These are phyloP conservation scores for Cladophialophora psammophila DNA, from an alignment of 2,329 filamentous ascomycete genomes.

Conservation along the genomic window DNA sequence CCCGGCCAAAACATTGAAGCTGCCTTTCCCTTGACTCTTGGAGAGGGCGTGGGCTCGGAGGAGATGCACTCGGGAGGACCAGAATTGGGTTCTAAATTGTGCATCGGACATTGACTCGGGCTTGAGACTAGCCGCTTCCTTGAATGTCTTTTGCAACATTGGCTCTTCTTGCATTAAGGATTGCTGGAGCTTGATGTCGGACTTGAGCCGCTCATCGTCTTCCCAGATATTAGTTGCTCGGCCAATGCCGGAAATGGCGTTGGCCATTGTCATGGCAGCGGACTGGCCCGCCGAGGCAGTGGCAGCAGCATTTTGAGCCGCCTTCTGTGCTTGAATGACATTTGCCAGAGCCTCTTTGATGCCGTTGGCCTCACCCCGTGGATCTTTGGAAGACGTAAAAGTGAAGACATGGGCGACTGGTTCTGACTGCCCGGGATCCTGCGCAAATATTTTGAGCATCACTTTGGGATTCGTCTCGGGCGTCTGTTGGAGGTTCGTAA, in stretches of 20 bases:
- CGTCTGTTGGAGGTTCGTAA: conserved; percentile 95
- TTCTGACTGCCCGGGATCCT: conserved; percentile 65
- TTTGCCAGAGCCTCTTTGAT: conserved; percentile 83
- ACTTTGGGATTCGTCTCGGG: conserved; percentile 87
- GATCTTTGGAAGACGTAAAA: conserved; percentile 79
- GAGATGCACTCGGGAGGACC: conserved; percentile 85
- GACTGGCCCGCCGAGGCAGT: conserved; percentile 56
- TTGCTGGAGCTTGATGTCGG: conserved; percentile 82
- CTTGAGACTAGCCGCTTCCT: conserved; percentile 82
- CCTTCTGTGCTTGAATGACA: conserved; percentile 75
- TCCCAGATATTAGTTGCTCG: conserved; percentile 70
- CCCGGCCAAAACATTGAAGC: conserved; percentile 91
- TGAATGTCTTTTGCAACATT: conserved; percentile 80
- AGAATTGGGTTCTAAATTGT: conserved; percentile 91
- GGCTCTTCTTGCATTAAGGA: conserved; percentile 84
- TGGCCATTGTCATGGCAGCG: conserved; percentile 79
- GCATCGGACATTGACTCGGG: conserved; percentile 80
- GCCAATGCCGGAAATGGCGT: conserved; percentile 63
- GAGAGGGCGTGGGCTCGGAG: conserved; percentile 91
- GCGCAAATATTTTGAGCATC: conserved; percentile 90
- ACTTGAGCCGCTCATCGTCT: conserved; percentile 78
- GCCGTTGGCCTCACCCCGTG: conserved; percentile 81
- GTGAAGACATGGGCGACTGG: conserved; percentile 81
- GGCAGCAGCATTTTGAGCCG: conserved; percentile 49
- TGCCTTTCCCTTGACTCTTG: conserved; percentile 80